A percentile compares a stretch with the other conserved stretches of the same genome.
Conservation (phyloP, 495 filamentous ascomycete genomes). For the Aspergillus leporis region DNA sequence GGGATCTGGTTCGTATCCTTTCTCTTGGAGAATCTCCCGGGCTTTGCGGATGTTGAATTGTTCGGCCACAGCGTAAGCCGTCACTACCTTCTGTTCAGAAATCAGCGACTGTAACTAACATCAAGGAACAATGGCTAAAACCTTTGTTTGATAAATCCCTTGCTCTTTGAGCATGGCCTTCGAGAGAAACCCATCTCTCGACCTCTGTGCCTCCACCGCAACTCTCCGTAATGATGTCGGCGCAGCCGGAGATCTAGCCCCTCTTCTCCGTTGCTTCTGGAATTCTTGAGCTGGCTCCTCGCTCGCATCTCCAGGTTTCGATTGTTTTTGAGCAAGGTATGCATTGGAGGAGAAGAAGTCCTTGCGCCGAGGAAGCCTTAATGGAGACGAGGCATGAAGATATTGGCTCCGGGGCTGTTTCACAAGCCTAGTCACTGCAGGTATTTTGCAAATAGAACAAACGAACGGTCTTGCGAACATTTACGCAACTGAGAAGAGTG, state of each 20-base stretch:
- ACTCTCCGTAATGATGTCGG: slow-evolving; percentile 58
- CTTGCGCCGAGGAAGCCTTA: slow-evolving; percentile 38
- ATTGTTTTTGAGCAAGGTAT: slow-evolving; percentile 37
- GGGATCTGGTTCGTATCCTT: slow-evolving; percentile 67
- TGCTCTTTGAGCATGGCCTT: slow-evolving; percentile 42
- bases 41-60: slow-evolving; percentile 78
- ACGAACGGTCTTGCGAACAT: slow-evolving; percentile 44
- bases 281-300: slow-evolving; percentile 23
- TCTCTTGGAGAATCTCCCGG: slow-evolving; percentile 65
- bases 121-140: slow-evolving; percentile 15
- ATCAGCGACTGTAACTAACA: slow-evolving; percentile 23
- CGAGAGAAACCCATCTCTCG: slow-evolving; percentile 47
- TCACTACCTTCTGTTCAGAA: slow-evolving; percentile 57
- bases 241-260: slow-evolving; percentile 47
- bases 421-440: slow-evolving; percentile 22
- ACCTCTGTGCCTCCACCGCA: slow-evolving; percentile 61
- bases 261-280: slow-evolving; percentile 46
- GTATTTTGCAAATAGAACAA: slow-evolving; percentile 32
- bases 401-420: slow-evolving; percentile 30
- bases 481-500: background rate
- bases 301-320: slow-evolving; percentile 21
- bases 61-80: slow-evolving; percentile 82
- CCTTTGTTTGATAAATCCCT: slow-evolving; percentile 46
- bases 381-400: slow-evolving; percentile 43
- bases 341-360: slow-evolving; percentile 55